Evolutionary conservation across 2,329 filamentous ascomycete species (phyloP).

Genomic region (Alternaria gansuensis): DNA sequence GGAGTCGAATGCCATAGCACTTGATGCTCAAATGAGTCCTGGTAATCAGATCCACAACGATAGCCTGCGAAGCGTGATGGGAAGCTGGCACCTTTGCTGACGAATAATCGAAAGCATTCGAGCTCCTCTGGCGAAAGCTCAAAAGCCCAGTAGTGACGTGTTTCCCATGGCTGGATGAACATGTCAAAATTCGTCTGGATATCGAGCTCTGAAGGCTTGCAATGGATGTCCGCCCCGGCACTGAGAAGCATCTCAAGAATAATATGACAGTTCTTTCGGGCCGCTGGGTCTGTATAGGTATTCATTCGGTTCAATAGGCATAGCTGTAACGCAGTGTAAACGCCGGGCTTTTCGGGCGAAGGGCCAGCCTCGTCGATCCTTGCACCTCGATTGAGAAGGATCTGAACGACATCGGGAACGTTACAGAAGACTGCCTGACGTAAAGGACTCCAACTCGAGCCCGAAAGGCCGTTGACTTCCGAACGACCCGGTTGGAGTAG

Average conservation of each 20-base stretch:
- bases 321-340: constrained; percentile 39
- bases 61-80: constrained; percentile 33
- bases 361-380: constrained; percentile 34
- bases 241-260: constrained; percentile 43
- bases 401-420: constrained; percentile 40
- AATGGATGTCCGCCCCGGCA: constrained; percentile 43
- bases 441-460: constrained; percentile 41
- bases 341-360: constrained; percentile 16
- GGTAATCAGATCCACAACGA: constrained; percentile 31
- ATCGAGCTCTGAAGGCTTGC: constrained; percentile 23
- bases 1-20: constrained; percentile 47
- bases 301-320: constrained; percentile 36
- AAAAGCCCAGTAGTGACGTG: constrained; percentile 34
- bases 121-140: constrained; percentile 33
- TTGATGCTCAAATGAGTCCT: constrained; percentile 44
- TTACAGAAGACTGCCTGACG: constrained; percentile 47
- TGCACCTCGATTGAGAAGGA: constrained; percentile 44
- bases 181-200: constrained; percentile 34
- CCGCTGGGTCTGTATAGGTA: constrained; percentile 27
- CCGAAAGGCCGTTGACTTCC: constrained; percentile 40
- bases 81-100: constrained; percentile 39
- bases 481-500: constrained; percentile 36
- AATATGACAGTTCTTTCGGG: constrained; percentile 34
- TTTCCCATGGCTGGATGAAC: constrained; percentile 45
- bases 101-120: constrained; percentile 41